Percentiles rank a stretch among this genome's conserved stretches.
Conservation (phyloP, 441 rosid genomes). For the Croton setiger region DNA sequence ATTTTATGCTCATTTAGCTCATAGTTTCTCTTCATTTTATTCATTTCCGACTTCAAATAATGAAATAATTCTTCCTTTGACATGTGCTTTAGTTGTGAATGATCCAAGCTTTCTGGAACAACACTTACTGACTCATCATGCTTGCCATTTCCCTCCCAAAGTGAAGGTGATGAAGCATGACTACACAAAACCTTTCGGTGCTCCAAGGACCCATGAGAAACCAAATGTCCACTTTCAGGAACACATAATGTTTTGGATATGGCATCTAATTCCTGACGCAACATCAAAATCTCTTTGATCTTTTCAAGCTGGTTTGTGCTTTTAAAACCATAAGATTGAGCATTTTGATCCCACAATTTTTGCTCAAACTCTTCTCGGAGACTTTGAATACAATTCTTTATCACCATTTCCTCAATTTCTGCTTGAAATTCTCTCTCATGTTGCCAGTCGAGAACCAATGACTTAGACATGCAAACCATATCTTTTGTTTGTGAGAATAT, state of each 20-base stretch:
- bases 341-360: conserved; percentile 41
- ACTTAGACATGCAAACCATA: conserved; percentile 34
- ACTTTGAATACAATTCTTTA: conserved; percentile 42
- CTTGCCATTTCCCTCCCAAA: conserved; percentile 61
- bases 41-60: conserved; percentile 70
- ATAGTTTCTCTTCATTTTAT: conserved; percentile 74
- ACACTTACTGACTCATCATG: conserved; percentile 47
- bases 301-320: conserved; percentile 39
- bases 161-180: conserved; percentile 38
- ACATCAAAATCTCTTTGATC: conserved; percentile 55
- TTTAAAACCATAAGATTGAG: conserved; percentile 30
- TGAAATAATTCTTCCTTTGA: conserved; percentile 40
- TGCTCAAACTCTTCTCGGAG: conserved; percentile 60
- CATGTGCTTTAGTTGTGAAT: conserved; percentile 40
- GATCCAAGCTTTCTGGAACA: conserved; percentile 52
- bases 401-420: conserved; percentile 51
- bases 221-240: conserved; percentile 52
- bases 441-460: conserved; percentile 44
- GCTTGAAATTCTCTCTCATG: conserved; percentile 47
- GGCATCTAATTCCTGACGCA: conserved; percentile 69
- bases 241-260: conserved; percentile 47
- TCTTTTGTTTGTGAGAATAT: conserved; percentile 35
- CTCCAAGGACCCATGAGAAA: conserved; percentile 55
- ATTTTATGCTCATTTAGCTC: conserved; percentile 53
- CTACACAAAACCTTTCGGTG: conserved; percentile 55